phyloP scores from a whole-genome alignment of 192 early-diverging fungal genomes.

The Coemansia sp. region DNA sequence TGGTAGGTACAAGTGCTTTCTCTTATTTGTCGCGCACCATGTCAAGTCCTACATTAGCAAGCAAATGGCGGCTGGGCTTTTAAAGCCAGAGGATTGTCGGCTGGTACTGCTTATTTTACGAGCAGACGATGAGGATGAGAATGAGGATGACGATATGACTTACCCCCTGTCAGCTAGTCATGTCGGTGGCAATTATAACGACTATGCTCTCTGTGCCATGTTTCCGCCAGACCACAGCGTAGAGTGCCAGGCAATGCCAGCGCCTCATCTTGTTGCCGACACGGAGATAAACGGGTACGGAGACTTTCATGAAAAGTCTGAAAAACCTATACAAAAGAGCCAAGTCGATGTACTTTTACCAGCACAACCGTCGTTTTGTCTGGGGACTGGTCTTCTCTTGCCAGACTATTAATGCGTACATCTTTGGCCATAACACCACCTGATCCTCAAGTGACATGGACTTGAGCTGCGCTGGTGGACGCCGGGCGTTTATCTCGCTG shows the following conservation, averaged over 20 bases:
- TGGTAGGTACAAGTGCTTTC: background rate
- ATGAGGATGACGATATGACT: background rate
- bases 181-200: background rate
- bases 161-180: background rate
- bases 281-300: background rate
- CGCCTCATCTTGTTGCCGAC: background rate
- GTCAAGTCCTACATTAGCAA: background rate
- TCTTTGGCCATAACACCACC: background rate
- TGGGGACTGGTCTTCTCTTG: slow-evolving; percentile 8
- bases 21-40: background rate
- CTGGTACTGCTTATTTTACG: background rate
- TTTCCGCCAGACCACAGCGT: background rate
- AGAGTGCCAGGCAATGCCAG: background rate
- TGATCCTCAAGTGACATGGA: background rate
- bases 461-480: background rate
- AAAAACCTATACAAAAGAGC: background rate
- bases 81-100: background rate
- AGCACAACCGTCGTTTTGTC: slow-evolving; percentile 11
- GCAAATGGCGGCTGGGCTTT: background rate
- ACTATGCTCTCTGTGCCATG: background rate
- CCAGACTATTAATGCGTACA: background rate
- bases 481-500: background rate
- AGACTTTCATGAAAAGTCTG: background rate
- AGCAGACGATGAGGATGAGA: background rate
- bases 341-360: background rate